phyloP scores from a whole-genome alignment of 129 eudicot genomes.

The Lactuca sativa region DNA sequence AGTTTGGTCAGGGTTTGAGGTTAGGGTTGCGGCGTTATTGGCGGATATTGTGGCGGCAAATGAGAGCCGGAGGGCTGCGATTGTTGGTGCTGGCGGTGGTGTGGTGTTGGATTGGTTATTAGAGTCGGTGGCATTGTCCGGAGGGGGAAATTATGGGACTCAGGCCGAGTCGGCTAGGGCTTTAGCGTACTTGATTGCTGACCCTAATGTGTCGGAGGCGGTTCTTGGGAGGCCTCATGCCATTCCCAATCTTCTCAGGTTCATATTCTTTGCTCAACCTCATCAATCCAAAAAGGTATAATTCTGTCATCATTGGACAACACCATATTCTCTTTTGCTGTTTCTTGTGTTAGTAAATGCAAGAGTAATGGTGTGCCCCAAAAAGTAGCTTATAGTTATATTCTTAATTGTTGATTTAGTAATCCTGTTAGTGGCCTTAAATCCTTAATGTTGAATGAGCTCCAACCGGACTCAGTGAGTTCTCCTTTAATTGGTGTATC shows the following conservation, averaged over 20 bases:
- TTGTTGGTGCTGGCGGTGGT: conserved; percentile 94
- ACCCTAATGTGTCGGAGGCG: conserved; percentile 59
- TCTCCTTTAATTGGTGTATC: no score
- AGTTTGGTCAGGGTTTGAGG: conserved; percentile 91
- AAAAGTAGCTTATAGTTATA: not conserved
- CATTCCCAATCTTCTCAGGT: conserved; percentile 73
- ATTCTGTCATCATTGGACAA: not conserved
- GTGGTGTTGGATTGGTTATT: conserved; percentile 85
- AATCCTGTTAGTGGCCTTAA: not conserved
- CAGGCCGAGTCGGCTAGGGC: conserved; percentile 94
- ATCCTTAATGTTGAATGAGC: conserved; percentile 6
- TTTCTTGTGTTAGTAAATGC: not conserved
- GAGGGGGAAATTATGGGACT: conserved; percentile 52
- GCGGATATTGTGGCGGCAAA: conserved; percentile 94
- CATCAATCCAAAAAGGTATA: conserved; percentile 37
- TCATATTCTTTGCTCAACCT: conserved; percentile 87
- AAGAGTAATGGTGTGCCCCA: not conserved
- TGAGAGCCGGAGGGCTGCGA: conserved; percentile 71
- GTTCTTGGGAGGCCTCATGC: conserved; percentile 77
- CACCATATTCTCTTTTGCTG: not conserved
- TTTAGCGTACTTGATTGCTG: conserved; percentile 86
- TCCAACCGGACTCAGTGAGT: no score
- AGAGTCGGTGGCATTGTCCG: conserved; percentile 56
- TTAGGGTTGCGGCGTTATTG: conserved; percentile 77
- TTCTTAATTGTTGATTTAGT: conserved; percentile 1